Conservation (phyloP, 352 stramenopile genomes). For the Aphanomyces invadans region DNA sequence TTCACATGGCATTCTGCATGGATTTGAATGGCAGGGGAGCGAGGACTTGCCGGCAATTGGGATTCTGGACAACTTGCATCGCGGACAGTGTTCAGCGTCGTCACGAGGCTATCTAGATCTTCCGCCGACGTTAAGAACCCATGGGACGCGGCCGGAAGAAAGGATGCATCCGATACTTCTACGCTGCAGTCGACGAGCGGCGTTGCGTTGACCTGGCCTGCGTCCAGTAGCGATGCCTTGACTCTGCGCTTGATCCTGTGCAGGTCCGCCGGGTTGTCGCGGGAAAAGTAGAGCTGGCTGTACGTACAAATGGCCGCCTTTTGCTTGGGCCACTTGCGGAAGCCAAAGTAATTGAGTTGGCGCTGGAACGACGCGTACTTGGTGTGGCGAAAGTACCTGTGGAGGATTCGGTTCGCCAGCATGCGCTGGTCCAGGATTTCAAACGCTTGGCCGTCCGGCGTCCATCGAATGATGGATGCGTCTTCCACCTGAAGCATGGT, state of each 20-base stretch:
- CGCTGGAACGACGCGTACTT: constrained; percentile 85
- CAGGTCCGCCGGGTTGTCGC: constrained; percentile 43
- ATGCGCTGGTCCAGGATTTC: constrained; percentile 67
- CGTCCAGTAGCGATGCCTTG: background rate
- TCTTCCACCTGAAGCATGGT: constrained; percentile 15
- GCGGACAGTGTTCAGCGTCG: too few species aligned
- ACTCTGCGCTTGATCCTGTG: constrained; percentile 6
- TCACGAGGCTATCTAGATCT: too few species aligned
- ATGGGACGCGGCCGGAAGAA: too few species aligned
- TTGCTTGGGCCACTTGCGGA: constrained; percentile 70
- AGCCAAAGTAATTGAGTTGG: constrained; percentile 82
- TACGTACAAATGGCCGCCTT: constrained; percentile 67
- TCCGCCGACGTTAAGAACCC: too few species aligned
- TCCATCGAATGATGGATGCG: constrained; percentile 40
- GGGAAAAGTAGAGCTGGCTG: constrained; percentile 56
- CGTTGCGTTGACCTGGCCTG: background rate
- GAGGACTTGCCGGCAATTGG: too few species aligned
- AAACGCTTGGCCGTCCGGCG: constrained; percentile 56
- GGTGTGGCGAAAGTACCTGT: constrained; percentile 79
- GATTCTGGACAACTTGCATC: too few species aligned
- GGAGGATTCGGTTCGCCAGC: constrained; percentile 58
- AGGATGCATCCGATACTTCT: too few species aligned
- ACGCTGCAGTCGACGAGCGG: too few species aligned
- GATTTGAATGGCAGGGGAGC: too few species aligned
- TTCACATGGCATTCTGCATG: too few species aligned